Conservation (phyloP, 2,329 filamentous ascomycete species). For the Fusarium longipes region DNA sequence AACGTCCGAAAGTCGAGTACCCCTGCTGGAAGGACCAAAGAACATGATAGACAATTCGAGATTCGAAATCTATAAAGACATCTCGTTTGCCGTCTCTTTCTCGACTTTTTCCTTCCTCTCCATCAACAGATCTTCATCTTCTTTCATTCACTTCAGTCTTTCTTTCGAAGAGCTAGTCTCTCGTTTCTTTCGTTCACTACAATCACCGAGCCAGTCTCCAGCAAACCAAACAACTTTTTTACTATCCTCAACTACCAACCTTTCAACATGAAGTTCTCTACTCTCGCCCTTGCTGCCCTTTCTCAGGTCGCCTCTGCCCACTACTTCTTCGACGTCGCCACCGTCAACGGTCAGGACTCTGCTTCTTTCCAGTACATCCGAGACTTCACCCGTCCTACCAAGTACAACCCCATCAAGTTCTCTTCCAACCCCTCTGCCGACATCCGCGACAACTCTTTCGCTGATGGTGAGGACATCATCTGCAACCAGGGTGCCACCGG, state of each 20-base stretch:
- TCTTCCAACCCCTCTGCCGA: slow-evolving; percentile 25
- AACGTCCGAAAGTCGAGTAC: neutral
- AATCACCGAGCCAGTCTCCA: slow-evolving; percentile 30
- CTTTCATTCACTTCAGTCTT: slow-evolving; percentile 34
- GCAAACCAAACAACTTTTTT: slow-evolving; percentile 21
- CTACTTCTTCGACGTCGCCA: slow-evolving; percentile 21
- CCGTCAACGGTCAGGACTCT: slow-evolving; percentile 18
- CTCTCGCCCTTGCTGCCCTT: slow-evolving; percentile 21
- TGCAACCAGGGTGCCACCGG: slow-evolving; percentile 20
- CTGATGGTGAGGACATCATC: slow-evolving; percentile 22
- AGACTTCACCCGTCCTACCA: slow-evolving; percentile 27
- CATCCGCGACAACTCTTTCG: slow-evolving; percentile 27
- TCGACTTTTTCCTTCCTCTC: slow-evolving; percentile 3
- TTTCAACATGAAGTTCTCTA: slow-evolving; percentile 29
- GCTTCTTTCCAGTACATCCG: slow-evolving; percentile 27
- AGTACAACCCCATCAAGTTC: slow-evolving; percentile 33
- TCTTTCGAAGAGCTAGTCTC: slow-evolving; percentile 34
- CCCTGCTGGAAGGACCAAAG: slow-evolving; percentile 9
- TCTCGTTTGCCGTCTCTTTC: slow-evolving; percentile 1
- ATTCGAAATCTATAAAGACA: slow-evolving; percentile 23
- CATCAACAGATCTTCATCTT: slow-evolving; percentile 32
- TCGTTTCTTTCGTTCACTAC: slow-evolving; percentile 30
- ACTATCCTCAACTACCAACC: slow-evolving; percentile 17
- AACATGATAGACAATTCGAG: neutral
- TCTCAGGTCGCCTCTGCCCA: slow-evolving; percentile 26